These are phyloP conservation scores for Chlorella vulgaris DNA, from an alignment of 139 green algal genomes.

Conservation along the genomic window DNA sequence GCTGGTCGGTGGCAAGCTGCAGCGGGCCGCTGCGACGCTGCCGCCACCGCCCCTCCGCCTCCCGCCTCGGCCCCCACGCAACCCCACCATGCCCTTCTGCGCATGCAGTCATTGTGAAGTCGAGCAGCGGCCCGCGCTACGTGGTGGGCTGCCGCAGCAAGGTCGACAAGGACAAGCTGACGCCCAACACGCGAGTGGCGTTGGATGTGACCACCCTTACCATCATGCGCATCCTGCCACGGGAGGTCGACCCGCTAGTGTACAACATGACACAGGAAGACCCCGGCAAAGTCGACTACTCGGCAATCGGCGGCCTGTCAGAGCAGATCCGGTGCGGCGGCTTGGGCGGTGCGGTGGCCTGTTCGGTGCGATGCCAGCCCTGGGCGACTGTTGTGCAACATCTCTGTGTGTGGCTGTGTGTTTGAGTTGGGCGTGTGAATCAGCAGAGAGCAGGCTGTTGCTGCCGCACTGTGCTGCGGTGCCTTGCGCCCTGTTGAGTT, in stretches of 20 bases:
- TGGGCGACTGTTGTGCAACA: background rate
- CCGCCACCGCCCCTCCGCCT: background rate
- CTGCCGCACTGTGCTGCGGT: too few species aligned
- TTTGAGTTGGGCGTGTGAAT: too few species aligned
- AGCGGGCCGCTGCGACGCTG: too few species aligned
- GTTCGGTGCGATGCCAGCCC: too few species aligned
- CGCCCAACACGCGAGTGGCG: constrained; percentile 90
- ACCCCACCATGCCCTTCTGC: background rate
- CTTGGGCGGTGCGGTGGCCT: too few species aligned
- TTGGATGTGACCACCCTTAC: constrained; percentile 99
- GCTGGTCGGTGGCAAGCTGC: background rate
- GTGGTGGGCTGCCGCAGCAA: constrained; percentile 97
- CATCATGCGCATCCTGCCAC: constrained; percentile 96
- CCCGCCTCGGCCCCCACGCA: background rate
- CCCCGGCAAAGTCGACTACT: constrained; percentile 97
- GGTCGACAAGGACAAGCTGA: constrained; percentile 95
- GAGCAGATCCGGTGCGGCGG: constrained; percentile 83
- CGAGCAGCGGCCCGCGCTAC: constrained; percentile 96
- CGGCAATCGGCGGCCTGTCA: constrained; percentile 90
- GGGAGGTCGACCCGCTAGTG: constrained; percentile 99
- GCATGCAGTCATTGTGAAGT: constrained; percentile 97
- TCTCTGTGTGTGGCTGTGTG: too few species aligned
- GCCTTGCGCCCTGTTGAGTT: background rate
- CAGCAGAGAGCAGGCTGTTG: too few species aligned
- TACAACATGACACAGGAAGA: constrained; percentile 99